Evolutionary conservation across 192 early-diverging fungal species (phyloP).

Genomic region (Umbelopsis vinacea): DNA sequence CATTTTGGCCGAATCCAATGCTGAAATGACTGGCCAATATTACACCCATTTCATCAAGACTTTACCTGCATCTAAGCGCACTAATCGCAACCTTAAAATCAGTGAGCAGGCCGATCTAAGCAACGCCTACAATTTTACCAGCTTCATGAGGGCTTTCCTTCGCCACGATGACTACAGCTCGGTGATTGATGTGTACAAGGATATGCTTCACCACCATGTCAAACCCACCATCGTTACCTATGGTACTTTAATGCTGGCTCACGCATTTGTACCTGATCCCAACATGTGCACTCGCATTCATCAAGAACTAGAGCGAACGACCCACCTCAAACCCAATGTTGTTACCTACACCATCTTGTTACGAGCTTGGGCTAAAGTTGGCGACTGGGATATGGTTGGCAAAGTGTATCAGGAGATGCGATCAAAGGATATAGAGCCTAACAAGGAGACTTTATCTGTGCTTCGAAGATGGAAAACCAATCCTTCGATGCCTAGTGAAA

Average conservation of each 20-base stretch:
- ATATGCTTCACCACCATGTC: conserved; percentile 36
- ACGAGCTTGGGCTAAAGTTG: conserved; percentile 43
- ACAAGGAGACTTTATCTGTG: conserved; percentile 30
- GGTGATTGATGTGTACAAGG: conserved; percentile 35
- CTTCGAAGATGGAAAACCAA: conserved; percentile 28
- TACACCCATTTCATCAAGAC: conserved; percentile 28
- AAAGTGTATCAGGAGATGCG: conserved; percentile 44
- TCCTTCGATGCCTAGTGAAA: neutral
- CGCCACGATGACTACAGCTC: conserved; percentile 29
- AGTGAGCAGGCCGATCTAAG: neutral
- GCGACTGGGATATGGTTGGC: conserved; percentile 29
- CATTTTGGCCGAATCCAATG: conserved; percentile 17
- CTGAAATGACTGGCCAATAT: conserved; percentile 18
- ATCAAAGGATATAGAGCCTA: conserved; percentile 27
- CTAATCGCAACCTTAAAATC: neutral
- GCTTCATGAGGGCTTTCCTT: conserved; percentile 44
- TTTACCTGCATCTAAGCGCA: neutral
- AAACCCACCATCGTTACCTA: conserved; percentile 40
- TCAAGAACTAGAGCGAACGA: conserved; percentile 28
- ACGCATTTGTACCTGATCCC: conserved; percentile 38
- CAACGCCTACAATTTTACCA: conserved; percentile 38
- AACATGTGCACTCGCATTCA: conserved; percentile 27
- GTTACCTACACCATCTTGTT: conserved; percentile 42
- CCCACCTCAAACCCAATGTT: conserved; percentile 32
- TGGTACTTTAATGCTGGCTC: conserved; percentile 44